These are phyloP conservation scores for Dioszegia crocea DNA, from an alignment of 768 basidiomycete species.

Conservation along the genomic window DNA sequence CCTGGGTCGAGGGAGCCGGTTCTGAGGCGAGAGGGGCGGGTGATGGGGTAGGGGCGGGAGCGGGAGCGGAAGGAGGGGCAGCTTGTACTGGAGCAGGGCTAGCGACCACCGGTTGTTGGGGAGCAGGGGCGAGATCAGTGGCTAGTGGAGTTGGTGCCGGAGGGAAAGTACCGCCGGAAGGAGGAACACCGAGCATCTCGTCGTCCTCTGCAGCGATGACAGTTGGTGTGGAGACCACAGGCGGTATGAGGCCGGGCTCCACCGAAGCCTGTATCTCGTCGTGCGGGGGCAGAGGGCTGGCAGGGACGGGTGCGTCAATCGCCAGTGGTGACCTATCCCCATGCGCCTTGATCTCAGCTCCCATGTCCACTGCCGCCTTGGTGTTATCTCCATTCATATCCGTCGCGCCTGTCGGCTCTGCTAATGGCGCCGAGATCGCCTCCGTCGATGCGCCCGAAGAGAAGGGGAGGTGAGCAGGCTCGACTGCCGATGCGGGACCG, in stretches of 20 bases:
- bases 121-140: conserved; percentile 12
- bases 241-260: conserved; percentile 25
- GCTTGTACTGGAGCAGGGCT: neutral
- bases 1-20: conserved; percentile 41
- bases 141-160: neutral
- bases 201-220: conserved; percentile 31
- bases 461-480: neutral
- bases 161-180: neutral
- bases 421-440: too few relatives aligned
- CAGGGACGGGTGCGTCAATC: conserved; percentile 37
- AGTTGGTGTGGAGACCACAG: conserved; percentile 32
- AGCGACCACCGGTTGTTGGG: neutral
- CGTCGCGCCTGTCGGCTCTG: neutral
- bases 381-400: neutral
- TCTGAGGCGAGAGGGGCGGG: conserved; percentile 31
- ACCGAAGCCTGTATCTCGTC: conserved; percentile 33
- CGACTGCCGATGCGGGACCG: conserved; percentile 11
- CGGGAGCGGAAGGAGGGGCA: conserved; percentile 5
- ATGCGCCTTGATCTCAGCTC: neutral
- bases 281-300: conserved; percentile 25
- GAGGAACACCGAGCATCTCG: neutral
- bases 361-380: neutral
- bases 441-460: neutral
- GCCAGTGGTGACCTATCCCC: conserved; percentile 22
- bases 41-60: conserved; percentile 16